Conservation (phyloP, 2,329 filamentous ascomycete genomes). For the Fusarium aywerte region DNA sequence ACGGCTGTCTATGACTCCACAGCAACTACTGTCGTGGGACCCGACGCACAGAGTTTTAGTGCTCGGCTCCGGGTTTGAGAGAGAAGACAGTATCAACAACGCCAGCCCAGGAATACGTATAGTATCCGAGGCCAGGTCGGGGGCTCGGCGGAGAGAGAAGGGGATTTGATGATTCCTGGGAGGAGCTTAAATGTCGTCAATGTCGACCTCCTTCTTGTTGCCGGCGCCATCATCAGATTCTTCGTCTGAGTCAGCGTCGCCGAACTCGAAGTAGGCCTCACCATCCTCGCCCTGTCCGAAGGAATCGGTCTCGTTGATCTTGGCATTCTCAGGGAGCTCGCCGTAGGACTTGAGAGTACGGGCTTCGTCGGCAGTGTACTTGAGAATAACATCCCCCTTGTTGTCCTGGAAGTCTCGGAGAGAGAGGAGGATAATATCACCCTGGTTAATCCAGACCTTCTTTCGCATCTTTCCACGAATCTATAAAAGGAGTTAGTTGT, state of each 20-base stretch:
- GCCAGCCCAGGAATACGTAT: conserved; percentile 16
- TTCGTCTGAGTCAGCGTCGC: conserved; percentile 80
- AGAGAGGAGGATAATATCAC: conserved; percentile 89
- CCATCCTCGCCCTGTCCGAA: conserved; percentile 92
- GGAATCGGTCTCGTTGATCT: conserved; percentile 99
- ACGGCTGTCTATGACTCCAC: conserved; percentile 55
- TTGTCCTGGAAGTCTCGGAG: conserved; percentile 94
- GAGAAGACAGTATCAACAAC: conserved; percentile 71
- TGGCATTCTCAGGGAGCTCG: conserved; percentile 95
- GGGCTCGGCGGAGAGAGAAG: conserved; percentile 39
- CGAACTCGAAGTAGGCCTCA: conserved; percentile 98
- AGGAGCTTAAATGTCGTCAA: conserved; percentile 86
- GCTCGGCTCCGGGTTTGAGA: conserved; percentile 59
- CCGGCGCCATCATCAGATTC: conserved; percentile 65
- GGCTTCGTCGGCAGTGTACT: conserved; percentile 96
- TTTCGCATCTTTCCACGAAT: conserved; percentile 94
- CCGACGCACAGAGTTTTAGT: conserved; percentile 30
- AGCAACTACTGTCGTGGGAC: conserved; percentile 61
- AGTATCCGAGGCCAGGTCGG: conserved; percentile 30
- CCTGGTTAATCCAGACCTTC: conserved; percentile 99
- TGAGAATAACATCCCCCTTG: conserved; percentile 96
- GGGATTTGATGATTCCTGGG: conserved; percentile 2
- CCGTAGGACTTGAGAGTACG: conserved; percentile 96
- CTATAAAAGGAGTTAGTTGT: conserved; percentile 69
- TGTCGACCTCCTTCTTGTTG: conserved; percentile 84